Base-by-base conservation (phyloP, 352 stramenopile species). In the Halophytophthora batemanensis region DNA sequence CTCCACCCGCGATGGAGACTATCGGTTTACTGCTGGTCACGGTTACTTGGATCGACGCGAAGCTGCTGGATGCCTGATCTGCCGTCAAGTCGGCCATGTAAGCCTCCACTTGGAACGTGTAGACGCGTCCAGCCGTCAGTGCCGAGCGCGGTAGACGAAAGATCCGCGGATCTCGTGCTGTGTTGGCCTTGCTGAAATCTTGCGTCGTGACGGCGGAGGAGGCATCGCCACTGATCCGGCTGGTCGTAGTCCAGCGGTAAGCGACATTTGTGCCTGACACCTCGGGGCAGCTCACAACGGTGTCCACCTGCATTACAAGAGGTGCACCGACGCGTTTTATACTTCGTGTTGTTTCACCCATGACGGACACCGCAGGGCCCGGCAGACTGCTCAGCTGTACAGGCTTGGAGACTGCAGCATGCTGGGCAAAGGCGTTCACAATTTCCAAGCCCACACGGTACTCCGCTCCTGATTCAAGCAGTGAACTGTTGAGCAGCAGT, bases 381-480 rank as follows among this genome's bases (percentile, higher is more conserved):
- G 76, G 65, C 13, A 72, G 42, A 37, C 48, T 78, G 2, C 65
- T 58, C 0, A 87, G 39, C n/a, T 52, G 45, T 3, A 90, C 50
- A 6, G 11, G 36, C 25, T 86, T 79, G 0, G 49, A 44, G 3
- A 56, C 41, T 0, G 56, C 33, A 0, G 57, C 37, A 2, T 59
- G 55, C 42, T 88, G 71, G 11, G 40, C 57, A 17, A 90, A 90
- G 10, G 72, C 74, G 33, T 92, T 92, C 10, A 53, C 63, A 6
- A 92, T 66, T 13, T 66, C 67, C 17, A 90, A 43, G 0, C 76
- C 78, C 5, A 90, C 45, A 1, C 71, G 45, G 47, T 87, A 88
- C 2, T 33, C 54, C 15, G 56, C 56, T 1, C 71, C 63, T 1
- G 66, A 31, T 38, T 77, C 60, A 0, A 92, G 22, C 0, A 70